Percentiles rank a stretch among this genome's conserved stretches.
Conservation (phyloP, 495 filamentous ascomycete species). For the Podospora didyma region DNA sequence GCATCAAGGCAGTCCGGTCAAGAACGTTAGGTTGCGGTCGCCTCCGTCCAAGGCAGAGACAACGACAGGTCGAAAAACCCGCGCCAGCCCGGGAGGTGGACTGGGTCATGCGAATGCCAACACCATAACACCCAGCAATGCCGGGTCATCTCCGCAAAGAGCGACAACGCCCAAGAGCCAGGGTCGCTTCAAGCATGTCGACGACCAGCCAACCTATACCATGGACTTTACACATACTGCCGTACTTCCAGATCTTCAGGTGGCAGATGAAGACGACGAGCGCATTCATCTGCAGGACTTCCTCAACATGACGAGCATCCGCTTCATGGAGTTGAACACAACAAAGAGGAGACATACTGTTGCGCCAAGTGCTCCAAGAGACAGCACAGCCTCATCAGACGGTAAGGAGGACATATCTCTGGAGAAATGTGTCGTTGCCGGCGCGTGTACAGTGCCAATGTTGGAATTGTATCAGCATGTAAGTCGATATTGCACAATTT, state of each 20-base stretch:
- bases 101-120: slow-evolving; percentile 18
- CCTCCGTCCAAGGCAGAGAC: slow-evolving; percentile 63
- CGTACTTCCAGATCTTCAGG: slow-evolving; percentile 27
- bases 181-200: slow-evolving; percentile 45
- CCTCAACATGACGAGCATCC: slow-evolving; percentile 89
- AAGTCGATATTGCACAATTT: slow-evolving; percentile 30
- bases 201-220: slow-evolving; percentile 38
- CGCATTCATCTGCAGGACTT: slow-evolving; percentile 88
- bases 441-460: slow-evolving; percentile 86
- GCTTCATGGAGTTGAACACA: slow-evolving; percentile 92
- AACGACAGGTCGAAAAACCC: slow-evolving; percentile 52
- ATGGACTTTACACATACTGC: slow-evolving; percentile 43
- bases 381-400: slow-evolving; percentile 40
- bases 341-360: slow-evolving; percentile 88
- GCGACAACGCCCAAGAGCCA: slow-evolving; percentile 48
- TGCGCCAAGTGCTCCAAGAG: slow-evolving; percentile 48
- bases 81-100: slow-evolving; percentile 40
- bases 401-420: slow-evolving; percentile 52
- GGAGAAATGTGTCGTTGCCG: slow-evolving; percentile 79
- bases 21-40: slow-evolving; percentile 63
- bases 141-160: slow-evolving; percentile 45
- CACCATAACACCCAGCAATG: slow-evolving; percentile 36
- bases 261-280: slow-evolving; percentile 45
- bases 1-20: slow-evolving; percentile 72
- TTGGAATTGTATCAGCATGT: slow-evolving; percentile 92